Percentiles rank a stretch among this genome's conserved stretches.
Conservation (phyloP, 2,329 filamentous ascomycete genomes). For the Ophiocordyceps camponoti-saundersi region DNA sequence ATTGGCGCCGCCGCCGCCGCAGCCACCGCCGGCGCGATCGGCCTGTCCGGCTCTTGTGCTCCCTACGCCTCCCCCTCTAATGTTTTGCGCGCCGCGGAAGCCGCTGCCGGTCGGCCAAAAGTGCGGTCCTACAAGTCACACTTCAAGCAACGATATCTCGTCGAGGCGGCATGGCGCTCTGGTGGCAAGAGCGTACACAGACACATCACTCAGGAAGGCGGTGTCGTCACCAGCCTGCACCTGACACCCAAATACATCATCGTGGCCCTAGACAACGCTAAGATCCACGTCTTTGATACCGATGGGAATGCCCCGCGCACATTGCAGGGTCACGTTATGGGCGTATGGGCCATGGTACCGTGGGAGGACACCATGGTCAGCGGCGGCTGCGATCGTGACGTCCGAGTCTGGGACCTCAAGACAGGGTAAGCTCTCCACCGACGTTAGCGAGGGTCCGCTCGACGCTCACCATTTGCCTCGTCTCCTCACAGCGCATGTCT, state of each 20-base stretch:
- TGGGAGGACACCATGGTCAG: slow-evolving; percentile 93
- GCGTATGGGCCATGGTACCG: slow-evolving; percentile 98
- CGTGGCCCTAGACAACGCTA: slow-evolving; percentile 91
- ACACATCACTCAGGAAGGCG: slow-evolving; percentile 90
- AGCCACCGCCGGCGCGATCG: slow-evolving; percentile 14
- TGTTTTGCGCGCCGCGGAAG: slow-evolving; percentile 39
- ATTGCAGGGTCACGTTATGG: slow-evolving; percentile 92
- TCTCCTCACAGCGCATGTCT: slow-evolving; percentile 34
- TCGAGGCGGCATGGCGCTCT: slow-evolving; percentile 91
- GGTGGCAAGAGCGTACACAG: slow-evolving; percentile 70
- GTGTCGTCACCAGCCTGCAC: slow-evolving; percentile 90
- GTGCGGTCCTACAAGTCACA: slow-evolving; percentile 83
- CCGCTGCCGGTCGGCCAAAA: slow-evolving; percentile 34
- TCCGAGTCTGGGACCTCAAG: slow-evolving; percentile 89
- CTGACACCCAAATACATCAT: slow-evolving; percentile 94
- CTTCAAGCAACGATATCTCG: slow-evolving; percentile 94
- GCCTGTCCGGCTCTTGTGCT: slow-evolving; percentile 25
- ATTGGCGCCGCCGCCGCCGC: slow-evolving; percentile 4
- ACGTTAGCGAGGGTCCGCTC: neutral
- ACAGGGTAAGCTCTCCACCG: slow-evolving; percentile 51
- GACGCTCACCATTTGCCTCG: neutral
- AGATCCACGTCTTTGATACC: slow-evolving; percentile 95
- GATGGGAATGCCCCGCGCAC: slow-evolving; percentile 78
- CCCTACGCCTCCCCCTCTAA: slow-evolving; percentile 17
- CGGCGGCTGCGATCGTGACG: slow-evolving; percentile 90